These are phyloP conservation scores for Penicillium riverlandense DNA, from an alignment of 495 filamentous ascomycete genomes.

Conservation along the genomic window DNA sequence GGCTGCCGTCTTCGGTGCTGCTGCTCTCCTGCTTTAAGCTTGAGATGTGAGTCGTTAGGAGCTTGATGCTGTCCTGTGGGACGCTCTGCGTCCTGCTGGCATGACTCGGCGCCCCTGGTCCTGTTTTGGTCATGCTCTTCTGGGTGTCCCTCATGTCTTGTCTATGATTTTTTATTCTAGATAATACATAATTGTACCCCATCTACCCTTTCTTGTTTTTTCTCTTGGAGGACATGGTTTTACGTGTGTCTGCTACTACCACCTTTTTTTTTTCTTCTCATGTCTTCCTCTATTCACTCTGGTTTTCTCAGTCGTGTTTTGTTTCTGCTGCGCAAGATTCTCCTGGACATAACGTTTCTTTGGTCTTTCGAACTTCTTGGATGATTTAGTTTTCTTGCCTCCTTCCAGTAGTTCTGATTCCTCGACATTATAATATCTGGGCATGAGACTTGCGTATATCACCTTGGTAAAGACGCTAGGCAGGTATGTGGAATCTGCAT, in stretches of 20 bases:
- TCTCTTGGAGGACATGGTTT: not conserved
- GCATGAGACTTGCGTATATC: too few relatives aligned
- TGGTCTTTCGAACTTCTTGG: not conserved
- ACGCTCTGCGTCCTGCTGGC: too few relatives aligned
- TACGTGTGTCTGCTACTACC: not conserved
- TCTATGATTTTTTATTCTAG: slow-evolving; percentile 14
- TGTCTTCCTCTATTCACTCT: not conserved
- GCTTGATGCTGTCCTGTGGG: not conserved
- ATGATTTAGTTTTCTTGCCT: not conserved
- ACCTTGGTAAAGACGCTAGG: too few relatives aligned
- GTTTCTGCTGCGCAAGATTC: slow-evolving; percentile 5
- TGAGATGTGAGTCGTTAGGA: not conserved
- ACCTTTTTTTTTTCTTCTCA: not conserved
- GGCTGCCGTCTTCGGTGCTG: slow-evolving; percentile 66
- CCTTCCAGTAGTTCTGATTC: not conserved
- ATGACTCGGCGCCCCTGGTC: not conserved
- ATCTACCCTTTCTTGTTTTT: slow-evolving; percentile 7
- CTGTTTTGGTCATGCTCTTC: slow-evolving; percentile 3
- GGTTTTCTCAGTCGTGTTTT: too few relatives aligned
- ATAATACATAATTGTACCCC: slow-evolving; percentile 20
- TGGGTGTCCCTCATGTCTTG: slow-evolving; percentile 17
- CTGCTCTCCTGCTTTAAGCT: slow-evolving; percentile 69
- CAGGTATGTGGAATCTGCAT: too few relatives aligned
- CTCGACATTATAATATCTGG: too few relatives aligned
- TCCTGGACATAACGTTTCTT: slow-evolving; percentile 17